These are phyloP conservation scores for Rhexocercosporidium sp. DNA, from an alignment of 2,329 filamentous ascomycete species.

Conservation along the genomic window DNA sequence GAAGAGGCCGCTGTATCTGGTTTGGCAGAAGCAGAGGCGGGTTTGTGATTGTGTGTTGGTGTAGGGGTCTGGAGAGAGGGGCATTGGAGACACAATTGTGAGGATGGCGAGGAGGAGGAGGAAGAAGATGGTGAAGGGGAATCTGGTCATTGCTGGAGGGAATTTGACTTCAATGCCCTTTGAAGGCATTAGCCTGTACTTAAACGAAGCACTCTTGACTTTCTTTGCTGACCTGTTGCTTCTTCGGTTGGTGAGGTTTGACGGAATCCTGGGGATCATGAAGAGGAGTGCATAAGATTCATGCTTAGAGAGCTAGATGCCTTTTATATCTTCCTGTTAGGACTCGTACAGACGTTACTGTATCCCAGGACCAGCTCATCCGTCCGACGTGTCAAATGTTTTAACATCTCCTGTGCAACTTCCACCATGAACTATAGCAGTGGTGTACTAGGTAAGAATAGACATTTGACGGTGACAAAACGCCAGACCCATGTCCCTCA, in stretches of 20 bases:
- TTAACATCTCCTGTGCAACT: background rate
- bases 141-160: background rate
- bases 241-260: too few species aligned
- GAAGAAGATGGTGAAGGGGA: background rate
- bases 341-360: background rate
- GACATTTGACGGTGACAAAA: background rate
- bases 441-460: background rate
- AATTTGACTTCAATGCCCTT: too few species aligned
- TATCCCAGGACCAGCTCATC: background rate
- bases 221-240: too few species aligned
- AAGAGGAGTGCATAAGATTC: too few species aligned
- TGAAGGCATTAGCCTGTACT: background rate
- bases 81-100: background rate
- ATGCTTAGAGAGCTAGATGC: background rate
- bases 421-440: background rate
- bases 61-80: background rate
- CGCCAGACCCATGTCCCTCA: background rate
- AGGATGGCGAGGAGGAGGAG: background rate
- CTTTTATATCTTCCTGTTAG: background rate
- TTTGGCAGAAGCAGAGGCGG: slow-evolving; percentile 6
- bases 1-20: background rate
- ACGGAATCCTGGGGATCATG: too few species aligned
- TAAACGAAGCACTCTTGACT: background rate
- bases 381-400: background rate
- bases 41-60: background rate